Base-by-base conservation (phyloP, 108 stramenopile genomes). In the Bacterosira constricta region DNA sequence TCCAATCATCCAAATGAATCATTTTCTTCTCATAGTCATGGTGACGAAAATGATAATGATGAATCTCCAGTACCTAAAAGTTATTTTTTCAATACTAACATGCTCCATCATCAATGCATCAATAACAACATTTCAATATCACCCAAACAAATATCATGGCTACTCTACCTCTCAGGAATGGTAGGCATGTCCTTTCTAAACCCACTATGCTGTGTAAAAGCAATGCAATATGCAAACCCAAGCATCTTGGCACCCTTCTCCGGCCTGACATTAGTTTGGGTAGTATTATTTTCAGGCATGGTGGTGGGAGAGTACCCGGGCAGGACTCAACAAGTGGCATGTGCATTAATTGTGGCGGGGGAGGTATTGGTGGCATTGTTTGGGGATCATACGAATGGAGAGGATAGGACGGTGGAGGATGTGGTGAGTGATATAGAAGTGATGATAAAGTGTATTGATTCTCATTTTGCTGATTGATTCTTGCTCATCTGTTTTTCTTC, bases 161-260 rank as follows among this genome's bases (percentile, higher is more conserved):
- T 75, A 26, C 70, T 76, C 0, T 74, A 79, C 37, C 52, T 79
- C 44, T 45, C 35, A 46, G 93, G 93, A 8, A 90, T 91, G 90
- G 56, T 91, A 46, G 93, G 93, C 3, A 94, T 94, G 93, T 83
- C 86, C 0, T 73, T 88, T 41, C 63, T 95, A 30, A 95, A 92
- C 75, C 94, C 94, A 15, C 21, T 87, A 9, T 90, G 79, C 44
- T 85, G 87, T 52, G 88, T 95, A 3, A 45, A 91, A 31, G 91
- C 94, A 7, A 92, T 95, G 91, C 85, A 87, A 32, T 93, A 91
- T 71, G 91, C 91, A 10, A 87, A 86, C 34, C 94, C 94, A n/a
- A 79, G 75, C 5, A 90, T 95, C 42, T 54, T 93, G 45, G 94
- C 94, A 21, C 94, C 94, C 0, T 95, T 95, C 67, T 83, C 82